Conservation (phyloP, 345 rosid species). For the Clarkia xantiana region DNA sequence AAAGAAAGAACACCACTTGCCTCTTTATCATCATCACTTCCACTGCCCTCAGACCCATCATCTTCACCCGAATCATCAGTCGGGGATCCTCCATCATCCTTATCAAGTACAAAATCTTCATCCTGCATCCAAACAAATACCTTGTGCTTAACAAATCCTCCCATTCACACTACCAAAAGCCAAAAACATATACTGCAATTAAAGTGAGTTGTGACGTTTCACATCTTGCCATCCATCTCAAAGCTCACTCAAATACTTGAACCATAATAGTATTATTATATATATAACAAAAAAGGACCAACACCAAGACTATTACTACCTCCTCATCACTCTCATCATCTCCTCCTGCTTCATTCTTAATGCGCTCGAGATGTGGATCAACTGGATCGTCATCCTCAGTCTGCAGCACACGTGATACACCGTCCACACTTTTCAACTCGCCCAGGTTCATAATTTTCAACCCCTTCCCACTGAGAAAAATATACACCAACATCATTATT, state of each 20-base stretch:
- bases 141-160: too few relatives aligned
- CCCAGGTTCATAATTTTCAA: slow-evolving; percentile 89
- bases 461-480: slow-evolving; percentile 48
- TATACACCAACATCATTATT: slow-evolving; percentile 7
- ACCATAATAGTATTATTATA: background rate
- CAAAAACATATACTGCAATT: too few relatives aligned
- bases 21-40: slow-evolving; percentile 65
- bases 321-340: slow-evolving; percentile 90
- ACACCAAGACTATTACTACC: slow-evolving; percentile 13
- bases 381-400: slow-evolving; percentile 62
- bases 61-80: slow-evolving; percentile 95
- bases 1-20: slow-evolving; percentile 20
- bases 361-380: slow-evolving; percentile 91
- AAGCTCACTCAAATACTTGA: background rate
- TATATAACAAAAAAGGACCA: background rate
- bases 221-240: background rate
- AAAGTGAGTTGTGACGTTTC: too few relatives aligned
- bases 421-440: slow-evolving; percentile 36
- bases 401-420: slow-evolving; percentile 65
- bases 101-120: slow-evolving; percentile 72
- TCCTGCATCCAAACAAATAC: slow-evolving; percentile 29
- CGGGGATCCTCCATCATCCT: slow-evolving; percentile 89
- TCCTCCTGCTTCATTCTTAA: slow-evolving; percentile 63
- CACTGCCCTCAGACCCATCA: slow-evolving; percentile 47
- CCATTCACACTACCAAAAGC: too few relatives aligned